These are phyloP conservation scores for Megacollybia marginata DNA, from an alignment of 768 basidiomycete species.

Conservation along the genomic window DNA sequence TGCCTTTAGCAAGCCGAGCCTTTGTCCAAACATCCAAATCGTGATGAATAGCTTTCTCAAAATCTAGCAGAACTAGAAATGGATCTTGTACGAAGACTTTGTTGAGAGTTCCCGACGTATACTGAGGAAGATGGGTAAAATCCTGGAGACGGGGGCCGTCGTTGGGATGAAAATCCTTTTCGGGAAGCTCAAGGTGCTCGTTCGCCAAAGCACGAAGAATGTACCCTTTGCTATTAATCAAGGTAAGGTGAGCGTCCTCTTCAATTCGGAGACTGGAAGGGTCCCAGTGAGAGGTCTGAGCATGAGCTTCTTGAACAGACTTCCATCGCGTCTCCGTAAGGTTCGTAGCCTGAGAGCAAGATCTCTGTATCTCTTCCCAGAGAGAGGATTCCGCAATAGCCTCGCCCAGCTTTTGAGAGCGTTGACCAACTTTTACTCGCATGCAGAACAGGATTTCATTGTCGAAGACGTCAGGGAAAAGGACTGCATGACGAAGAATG, in stretches of 20 bases:
- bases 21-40: slow-evolving; percentile 23
- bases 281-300: slow-evolving; percentile 14
- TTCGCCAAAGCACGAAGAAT: too few relatives aligned
- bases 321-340: too few relatives aligned
- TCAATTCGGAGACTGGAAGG: slow-evolving; percentile 17
- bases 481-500: slow-evolving; percentile 16
- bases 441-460: slow-evolving; percentile 29
- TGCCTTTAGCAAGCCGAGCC: slow-evolving; percentile 13
- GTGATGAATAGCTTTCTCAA: slow-evolving; percentile 27
- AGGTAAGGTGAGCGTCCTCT: slow-evolving; percentile 24
- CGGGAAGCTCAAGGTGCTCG: too few relatives aligned
- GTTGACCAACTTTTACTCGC: slow-evolving; percentile 27
- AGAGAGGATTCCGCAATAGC: slow-evolving; percentile 12
- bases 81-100: not conserved
- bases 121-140: not conserved
- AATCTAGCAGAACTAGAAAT: slow-evolving; percentile 22
- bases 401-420: slow-evolving; percentile 28
- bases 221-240: slow-evolving; percentile 15
- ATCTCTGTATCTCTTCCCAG: slow-evolving; percentile 4
- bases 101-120: not conserved
- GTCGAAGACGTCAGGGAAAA: slow-evolving; percentile 7
- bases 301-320: slow-evolving; percentile 16
- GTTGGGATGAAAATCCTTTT: slow-evolving; percentile 4
- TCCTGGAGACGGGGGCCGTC: not conserved
- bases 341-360: not conserved